phyloP scores from a whole-genome alignment of 2,329 filamentous ascomycete species.

The Epichloe uncinata region DNA sequence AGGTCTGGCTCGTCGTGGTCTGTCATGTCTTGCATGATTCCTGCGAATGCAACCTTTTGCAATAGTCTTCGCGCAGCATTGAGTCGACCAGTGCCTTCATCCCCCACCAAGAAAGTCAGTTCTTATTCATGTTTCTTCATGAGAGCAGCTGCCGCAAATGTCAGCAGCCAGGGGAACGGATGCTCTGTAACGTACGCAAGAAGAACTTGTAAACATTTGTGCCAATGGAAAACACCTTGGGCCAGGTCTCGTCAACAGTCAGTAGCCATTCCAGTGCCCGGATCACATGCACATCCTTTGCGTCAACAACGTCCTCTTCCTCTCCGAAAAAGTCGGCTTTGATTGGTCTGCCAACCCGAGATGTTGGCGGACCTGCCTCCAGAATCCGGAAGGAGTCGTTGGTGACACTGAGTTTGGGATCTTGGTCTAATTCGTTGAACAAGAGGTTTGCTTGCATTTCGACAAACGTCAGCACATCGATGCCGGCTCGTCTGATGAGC shows the following conservation, averaged over 20 bases:
- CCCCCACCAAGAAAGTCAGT: neutral
- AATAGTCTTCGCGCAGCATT: conserved; percentile 41
- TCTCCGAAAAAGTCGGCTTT: conserved; percentile 58
- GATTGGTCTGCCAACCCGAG: conserved; percentile 45
- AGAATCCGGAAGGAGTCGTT: conserved; percentile 38
- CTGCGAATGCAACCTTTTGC: conserved; percentile 35
- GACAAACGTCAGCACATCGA: conserved; percentile 64
- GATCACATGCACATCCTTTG: conserved; percentile 59
- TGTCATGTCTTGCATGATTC: conserved; percentile 31
- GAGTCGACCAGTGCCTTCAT: conserved; percentile 34
- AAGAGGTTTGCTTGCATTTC: conserved; percentile 48
- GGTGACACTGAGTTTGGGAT: conserved; percentile 21
- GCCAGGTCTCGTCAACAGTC: conserved; percentile 59
- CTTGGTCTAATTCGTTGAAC: conserved; percentile 31
- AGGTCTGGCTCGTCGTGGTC: conserved; percentile 25
- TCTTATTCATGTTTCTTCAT: neutral
- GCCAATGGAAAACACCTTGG: conserved; percentile 54
- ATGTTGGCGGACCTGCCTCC: conserved; percentile 20
- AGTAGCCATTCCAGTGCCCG: conserved; percentile 76
- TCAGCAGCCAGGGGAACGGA: too few relatives aligned
- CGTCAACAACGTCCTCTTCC: conserved; percentile 36
- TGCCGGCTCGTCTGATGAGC: conserved; percentile 60
- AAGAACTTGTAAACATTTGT: conserved; percentile 71
- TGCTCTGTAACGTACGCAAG: conserved; percentile 48
- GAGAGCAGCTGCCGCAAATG: neutral